phyloP scores from a whole-genome alignment of 345 rosid genomes.

The Citrus trifoliata region DNA sequence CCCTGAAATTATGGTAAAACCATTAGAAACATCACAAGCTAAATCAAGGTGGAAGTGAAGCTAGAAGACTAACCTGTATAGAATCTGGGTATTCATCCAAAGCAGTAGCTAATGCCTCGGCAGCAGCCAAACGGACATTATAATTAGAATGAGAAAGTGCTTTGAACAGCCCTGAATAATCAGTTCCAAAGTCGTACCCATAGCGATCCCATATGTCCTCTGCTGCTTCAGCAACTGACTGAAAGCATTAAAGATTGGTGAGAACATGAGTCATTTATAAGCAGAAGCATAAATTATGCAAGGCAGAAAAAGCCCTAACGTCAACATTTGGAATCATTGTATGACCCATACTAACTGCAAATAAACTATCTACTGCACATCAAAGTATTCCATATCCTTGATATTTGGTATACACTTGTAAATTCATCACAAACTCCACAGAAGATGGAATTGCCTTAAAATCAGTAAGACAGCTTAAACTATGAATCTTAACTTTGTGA shows the following conservation, averaged over 20 bases:
- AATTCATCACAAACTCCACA: neutral
- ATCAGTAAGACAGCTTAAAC: neutral
- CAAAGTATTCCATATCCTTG: neutral
- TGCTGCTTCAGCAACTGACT: conserved; percentile 86
- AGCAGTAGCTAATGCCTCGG: conserved; percentile 97
- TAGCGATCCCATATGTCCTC: conserved; percentile 97
- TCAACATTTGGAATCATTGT: neutral
- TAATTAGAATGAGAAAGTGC: conserved; percentile 84
- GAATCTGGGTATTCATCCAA: conserved; percentile 87
- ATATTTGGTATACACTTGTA: too few relatives aligned
- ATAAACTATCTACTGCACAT: neutral
- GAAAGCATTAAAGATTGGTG: conserved; percentile 27
- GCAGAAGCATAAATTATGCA: neutral
- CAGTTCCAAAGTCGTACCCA: conserved; percentile 85
- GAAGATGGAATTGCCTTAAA: neutral
- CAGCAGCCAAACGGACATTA: conserved; percentile 85
- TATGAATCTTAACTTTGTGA: too few relatives aligned
- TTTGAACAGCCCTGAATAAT: conserved; percentile 82
- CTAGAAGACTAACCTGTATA: conserved; percentile 55
- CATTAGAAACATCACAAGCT: conserved; percentile 19
- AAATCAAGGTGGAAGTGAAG: conserved; percentile 12
- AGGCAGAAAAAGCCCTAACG: neutral
- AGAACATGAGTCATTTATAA: neutral
- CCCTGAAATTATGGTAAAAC: conserved; percentile 47
- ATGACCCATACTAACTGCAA: neutral